Evolutionary conservation across 106 monocot species (phyloP).

Genomic region (Acanthochlamys bracteata): DNA sequence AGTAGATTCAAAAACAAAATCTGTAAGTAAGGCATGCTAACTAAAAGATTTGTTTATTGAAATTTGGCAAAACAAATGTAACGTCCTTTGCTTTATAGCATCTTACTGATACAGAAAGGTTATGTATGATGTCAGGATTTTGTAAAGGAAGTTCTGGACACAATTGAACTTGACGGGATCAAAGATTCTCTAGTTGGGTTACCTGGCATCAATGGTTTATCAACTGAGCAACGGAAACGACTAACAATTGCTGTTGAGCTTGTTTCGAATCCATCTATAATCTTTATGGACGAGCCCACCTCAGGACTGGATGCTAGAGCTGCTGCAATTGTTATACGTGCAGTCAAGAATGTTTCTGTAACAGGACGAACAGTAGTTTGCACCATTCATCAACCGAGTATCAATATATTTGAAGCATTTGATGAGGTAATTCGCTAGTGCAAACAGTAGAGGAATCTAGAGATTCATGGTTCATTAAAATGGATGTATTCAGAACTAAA

Average conservation of each 20-base stretch:
- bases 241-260: constrained; percentile 76
- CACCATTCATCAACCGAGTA: constrained; percentile 76
- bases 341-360: constrained; percentile 60
- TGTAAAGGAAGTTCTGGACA: constrained; percentile 59
- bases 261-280: constrained; percentile 70
- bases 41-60: neutral
- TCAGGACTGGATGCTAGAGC: constrained; percentile 79
- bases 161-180: constrained; percentile 58
- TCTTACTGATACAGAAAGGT: neutral
- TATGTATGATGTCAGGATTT: constrained; percentile 33
- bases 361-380: constrained; percentile 78
- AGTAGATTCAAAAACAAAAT: constrained; percentile 38
- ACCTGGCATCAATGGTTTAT: constrained; percentile 54
- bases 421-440: constrained; percentile 45
- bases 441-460: neutral
- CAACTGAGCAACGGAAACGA: constrained; percentile 69
- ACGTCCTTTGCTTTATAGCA: neutral
- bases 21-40: constrained; percentile 26
- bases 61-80: too few species aligned
- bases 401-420: constrained; percentile 68
- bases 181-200: constrained; percentile 60
- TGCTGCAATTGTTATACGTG: constrained; percentile 71
- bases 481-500: too few species aligned
- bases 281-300: constrained; percentile 81
- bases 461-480: neutral